Percentiles rank a stretch among this genome's conserved stretches.
Evolutionary conservation across 1,284 basidiomycete genomes (phyloP).

Genomic region (Ganoderma sinense): DNA sequence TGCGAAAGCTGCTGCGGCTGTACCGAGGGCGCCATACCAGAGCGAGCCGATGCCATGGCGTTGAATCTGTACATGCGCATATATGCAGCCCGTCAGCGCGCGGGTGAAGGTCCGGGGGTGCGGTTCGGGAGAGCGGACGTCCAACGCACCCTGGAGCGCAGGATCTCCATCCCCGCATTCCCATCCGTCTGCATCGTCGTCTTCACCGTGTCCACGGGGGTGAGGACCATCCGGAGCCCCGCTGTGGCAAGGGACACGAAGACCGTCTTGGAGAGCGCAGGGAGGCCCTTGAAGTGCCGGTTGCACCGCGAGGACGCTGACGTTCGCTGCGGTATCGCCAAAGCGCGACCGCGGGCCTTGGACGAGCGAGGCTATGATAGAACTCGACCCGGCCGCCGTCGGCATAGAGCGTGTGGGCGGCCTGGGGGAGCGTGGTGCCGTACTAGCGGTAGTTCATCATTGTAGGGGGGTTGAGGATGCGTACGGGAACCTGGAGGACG

Average conservation of each 20-base stretch:
- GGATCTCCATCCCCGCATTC: no score
- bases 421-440: slow-evolving; percentile 73
- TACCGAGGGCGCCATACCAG: slow-evolving; percentile 90
- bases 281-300: slow-evolving; percentile 67
- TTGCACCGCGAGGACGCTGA: slow-evolving; percentile 81
- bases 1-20: slow-evolving; percentile 89
- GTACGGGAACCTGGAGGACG: slow-evolving; percentile 57
- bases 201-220: no score
- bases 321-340: slow-evolving; percentile 67
- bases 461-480: slow-evolving; percentile 41
- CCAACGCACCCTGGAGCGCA: slow-evolving; percentile 75
- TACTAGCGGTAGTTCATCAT: slow-evolving; percentile 66
- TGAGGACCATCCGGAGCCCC: slow-evolving; percentile 83
- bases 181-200: no score
- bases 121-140: slow-evolving; percentile 28
- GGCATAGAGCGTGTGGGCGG: slow-evolving; percentile 70
- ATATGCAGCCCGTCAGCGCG: no score
- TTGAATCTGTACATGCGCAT: slow-evolving; percentile 56
- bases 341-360: background rate
- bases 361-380: slow-evolving; percentile 74
- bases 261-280: slow-evolving; percentile 67
- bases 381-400: slow-evolving; percentile 85
- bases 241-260: slow-evolving; percentile 79
- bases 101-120: background rate
- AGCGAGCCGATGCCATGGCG: slow-evolving; percentile 80